Evolutionary conservation across 768 basidiomycete genomes (phyloP), one percentile per base, ranked within the genome.

Genomic region (Lentinula boryana): DNA sequence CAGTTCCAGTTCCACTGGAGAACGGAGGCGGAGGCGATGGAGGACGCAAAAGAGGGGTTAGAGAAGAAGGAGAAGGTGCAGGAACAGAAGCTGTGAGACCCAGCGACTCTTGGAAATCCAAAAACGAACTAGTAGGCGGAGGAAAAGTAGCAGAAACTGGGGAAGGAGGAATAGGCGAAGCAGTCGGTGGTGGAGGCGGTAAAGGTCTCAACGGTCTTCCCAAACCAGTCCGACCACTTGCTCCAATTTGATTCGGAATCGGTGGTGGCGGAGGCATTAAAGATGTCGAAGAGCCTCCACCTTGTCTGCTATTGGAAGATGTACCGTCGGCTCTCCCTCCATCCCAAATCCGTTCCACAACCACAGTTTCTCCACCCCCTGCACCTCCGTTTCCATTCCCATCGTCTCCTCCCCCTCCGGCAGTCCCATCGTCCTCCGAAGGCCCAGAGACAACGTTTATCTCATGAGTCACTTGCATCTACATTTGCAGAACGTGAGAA

Each of bases 281-380:
- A 13, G n/a, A 23, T 18, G 40, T 15, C 16, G 18, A 5, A 15
- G 23, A 8, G 4, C 27, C 38, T 31, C n/a, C 12, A 4, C 36
- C 21, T 36, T 2, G 18, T 9, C 50, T 33, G 16, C 21, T 18
- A 21, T 21, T 21, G 18, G n/a, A 33, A 16, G 53, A 21, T 3
- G 53, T 21, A 18, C 53, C 33, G 5, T 15, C 16, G 15, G 36
- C 55, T 21, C 15, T 15, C 1, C 21, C 55, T 6, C 44, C 81
- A 61, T 98, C 95, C 96, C 95, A 99, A 66, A 89, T 85, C 18
- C 92, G 78, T 69, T 96, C 90, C 15, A 98, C 84, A 53, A 92
- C 80, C 55, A 98, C 84, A 65, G 85, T 90, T 63, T 85, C 85
- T 0, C 78, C 80, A 58, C 92, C 93, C 67, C 97, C 57, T 12